Percentiles rank a stretch among this genome's conserved stretches.
Conservation (phyloP, 2,329 filamentous ascomycete species). For the Colletotrichum cuscutae region DNA sequence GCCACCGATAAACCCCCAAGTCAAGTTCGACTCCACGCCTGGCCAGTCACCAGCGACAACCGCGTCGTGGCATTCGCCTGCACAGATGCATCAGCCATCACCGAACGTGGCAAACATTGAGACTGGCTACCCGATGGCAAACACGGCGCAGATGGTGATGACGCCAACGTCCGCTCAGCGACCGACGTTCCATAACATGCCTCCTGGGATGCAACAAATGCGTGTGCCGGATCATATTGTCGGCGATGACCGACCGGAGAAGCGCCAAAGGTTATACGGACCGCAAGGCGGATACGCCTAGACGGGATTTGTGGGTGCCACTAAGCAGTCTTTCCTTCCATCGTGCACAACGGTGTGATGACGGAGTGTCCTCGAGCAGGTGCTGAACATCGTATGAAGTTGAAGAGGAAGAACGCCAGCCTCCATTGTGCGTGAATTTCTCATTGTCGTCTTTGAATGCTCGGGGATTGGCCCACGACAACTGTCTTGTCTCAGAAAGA, state of each 20-base stretch:
- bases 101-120: slow-evolving; percentile 54
- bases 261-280: slow-evolving; percentile 62
- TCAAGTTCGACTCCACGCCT: slow-evolving; percentile 65
- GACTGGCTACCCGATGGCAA: slow-evolving; percentile 57
- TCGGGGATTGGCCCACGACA: not conserved
- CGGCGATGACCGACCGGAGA: slow-evolving; percentile 58
- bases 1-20: slow-evolving; percentile 41
- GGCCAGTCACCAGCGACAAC: slow-evolving; percentile 62
- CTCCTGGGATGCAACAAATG: slow-evolving; percentile 45
- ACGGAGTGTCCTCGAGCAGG: not conserved
- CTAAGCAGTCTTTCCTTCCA: not conserved
- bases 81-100: slow-evolving; percentile 61
- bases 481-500: not conserved
- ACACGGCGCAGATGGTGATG: slow-evolving; percentile 52
- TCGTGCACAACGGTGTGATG: not conserved
- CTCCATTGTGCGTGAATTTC: not conserved
- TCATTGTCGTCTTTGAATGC: not conserved
- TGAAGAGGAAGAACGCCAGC: not conserved
- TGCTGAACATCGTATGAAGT: not conserved
- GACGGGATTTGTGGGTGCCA: not conserved
- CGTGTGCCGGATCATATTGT: slow-evolving; percentile 45
- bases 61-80: slow-evolving; percentile 62
- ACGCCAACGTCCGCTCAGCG: slow-evolving; percentile 41
- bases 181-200: slow-evolving; percentile 51
- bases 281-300: slow-evolving; percentile 54